Base-by-base conservation (phyloP, 2,329 filamentous ascomycete genomes). In the Decorospora gaudefroyi region DNA sequence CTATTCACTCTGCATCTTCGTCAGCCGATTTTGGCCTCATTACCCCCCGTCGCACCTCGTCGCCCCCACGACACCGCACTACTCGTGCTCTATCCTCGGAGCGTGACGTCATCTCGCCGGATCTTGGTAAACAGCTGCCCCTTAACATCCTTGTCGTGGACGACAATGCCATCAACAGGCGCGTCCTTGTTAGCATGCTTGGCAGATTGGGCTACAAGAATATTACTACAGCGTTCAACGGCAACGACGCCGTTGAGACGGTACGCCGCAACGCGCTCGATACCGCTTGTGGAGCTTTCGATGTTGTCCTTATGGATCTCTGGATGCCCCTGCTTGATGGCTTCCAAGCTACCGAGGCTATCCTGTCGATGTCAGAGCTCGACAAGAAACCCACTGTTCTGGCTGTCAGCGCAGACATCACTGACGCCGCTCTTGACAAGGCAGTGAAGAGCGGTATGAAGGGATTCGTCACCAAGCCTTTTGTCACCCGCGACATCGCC, bases 241-340 rank as follows among this genome's bases (percentile, higher is more conserved):
- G 85, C 27, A 77, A 78, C 31, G 83, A 88, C 59, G 85, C 85
- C 0, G 83, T 88, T 1, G 75, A 79, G 12, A 75, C 81, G 30
- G 85, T 85, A 74, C 67, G 72, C 38, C 73, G 74, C 34, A 65
- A 71, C 17, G 49, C 56, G 11, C 39, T 50, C 10, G 48, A 37
- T 18, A 37, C 62, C 42, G 37, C 51, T 18, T 61, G 53, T 18
- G 51, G 63, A 12, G 65, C 69, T 28, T 80, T 87, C 43, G 80
- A 87, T 57, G 77, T 86, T 2, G 76, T 88, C 16, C 70, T 88
- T 29, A 88, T 88, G 85, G 85, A 88, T 66, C 76, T 88, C 7
- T 88, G 85, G 85, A 88, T 88, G 84, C 85, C 85, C 1, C 75
- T 83, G 52, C 83, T 88, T 75, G 85, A 88, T 59, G 85, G 85